Evolutionary conservation across 208 protist genomes (phyloP), one percentile per base, ranked within the genome.

Genomic region (Crithidia thermophila): DNA sequence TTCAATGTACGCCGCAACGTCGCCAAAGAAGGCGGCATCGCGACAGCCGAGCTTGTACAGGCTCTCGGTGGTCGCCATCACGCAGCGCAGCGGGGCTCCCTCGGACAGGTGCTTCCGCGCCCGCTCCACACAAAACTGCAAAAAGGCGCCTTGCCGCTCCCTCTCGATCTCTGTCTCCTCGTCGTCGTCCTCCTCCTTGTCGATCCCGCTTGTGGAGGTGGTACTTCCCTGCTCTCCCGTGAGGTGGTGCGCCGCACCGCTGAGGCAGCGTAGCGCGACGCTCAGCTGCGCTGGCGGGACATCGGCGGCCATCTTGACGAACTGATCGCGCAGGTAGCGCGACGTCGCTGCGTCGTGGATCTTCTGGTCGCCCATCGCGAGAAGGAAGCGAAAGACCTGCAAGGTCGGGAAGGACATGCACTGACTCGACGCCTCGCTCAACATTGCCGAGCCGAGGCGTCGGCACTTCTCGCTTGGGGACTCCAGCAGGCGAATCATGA

Each of bases 241-340:
- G 8, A 27, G 25, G 40, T 20, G 13, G n/a, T 40, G 34, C 9
- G 49, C 23, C 28, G 49, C 34, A 4, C 37, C 13, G 18, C 25
- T 51, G 68, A 91, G 79, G 56, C 87, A 88, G 36, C 79, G 75
- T 46, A 95, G 72, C 6, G 90, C 90, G n/a, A 84, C 72, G 56
- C 81, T 82, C 13, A 95, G 52, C 74, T 95, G 90, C 59, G 88
- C 78, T 43, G 86, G 80, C 20, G 90, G 90, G 69, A 95, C 88
- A 25, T 77, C 80, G 14, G 79, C 63, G 5, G 79, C 77, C 14
- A 87, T 93, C 64, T 92, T 89, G 16, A 79, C 69, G 59, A 95
- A 91, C 56, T 87, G 74, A 28, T 86, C 79, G 8, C 82, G 76
- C 49, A 95, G 67, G 66, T 93, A 88, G 52, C 49, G 50, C 42